Evolutionary conservation across 345 rosid genomes (phyloP), one percentile per base, ranked within the genome.

Genomic region (Dipteronia sinensis): DNA sequence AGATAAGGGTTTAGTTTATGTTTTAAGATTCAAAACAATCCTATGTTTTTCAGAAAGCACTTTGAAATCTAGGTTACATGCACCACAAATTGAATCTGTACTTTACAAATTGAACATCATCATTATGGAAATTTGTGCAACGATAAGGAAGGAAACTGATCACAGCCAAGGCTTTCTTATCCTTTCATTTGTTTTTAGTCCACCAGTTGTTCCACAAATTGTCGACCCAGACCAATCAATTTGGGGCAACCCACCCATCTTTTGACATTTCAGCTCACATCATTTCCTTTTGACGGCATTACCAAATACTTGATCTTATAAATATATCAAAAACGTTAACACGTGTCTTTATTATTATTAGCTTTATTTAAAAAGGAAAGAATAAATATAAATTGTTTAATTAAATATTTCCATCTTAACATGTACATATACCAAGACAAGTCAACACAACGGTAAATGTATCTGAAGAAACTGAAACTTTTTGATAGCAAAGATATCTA

Each of bases 91-190:
- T 13, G 49, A 42, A 11, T 68, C 56, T 68, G 6, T 13, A 49
- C 17, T 10, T 44, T 46, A 9, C 25, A 42, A 42, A 2, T 20
- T 44, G 11, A 27, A 27, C 62, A 51, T 69, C 38, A 22, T 11
- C 8, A 4, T 34, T 34, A 29, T 17, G 34, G 1, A 12, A 20
- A 49, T 49, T 34, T 38, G 29, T 20, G 29, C 20, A 1, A 25
- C 16, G 59, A 69, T n/a, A 8, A 3, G 8, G 2, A 38, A 23
- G 53, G 55, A 29, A 59, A 61, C 25, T 61, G 17, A 61, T 73
- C 56, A 40, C 25, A 73, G 61, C 77, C 77, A 74, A 0, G 53
- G 19, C 20, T 23, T 63, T 74, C 59, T 74, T 63, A 62, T 62
- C 42, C 42, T 29, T 73, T 61, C 56, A 15, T 16, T 23, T 1